Percentiles rank a stretch among this genome's conserved stretches.
Evolutionary conservation across 106 monocot genomes (phyloP).

Genomic region (Vanilla planifolia): DNA sequence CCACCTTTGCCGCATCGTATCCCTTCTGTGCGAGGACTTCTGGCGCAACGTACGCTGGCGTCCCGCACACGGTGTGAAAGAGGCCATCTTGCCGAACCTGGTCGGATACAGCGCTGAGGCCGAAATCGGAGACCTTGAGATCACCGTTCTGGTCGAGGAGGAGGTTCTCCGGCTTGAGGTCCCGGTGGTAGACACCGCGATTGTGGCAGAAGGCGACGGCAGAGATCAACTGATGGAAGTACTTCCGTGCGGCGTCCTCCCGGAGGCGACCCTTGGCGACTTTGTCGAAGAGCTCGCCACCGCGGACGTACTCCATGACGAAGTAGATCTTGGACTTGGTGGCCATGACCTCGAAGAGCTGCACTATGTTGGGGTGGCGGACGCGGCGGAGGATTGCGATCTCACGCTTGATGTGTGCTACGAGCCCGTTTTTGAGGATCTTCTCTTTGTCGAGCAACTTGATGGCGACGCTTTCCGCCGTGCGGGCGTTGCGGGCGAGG

Average conservation of each 20-base stretch:
- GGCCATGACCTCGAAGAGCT: conserved; percentile 31
- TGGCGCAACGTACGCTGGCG: conserved; percentile 64
- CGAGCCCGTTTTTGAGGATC: conserved; percentile 16
- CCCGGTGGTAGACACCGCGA: conserved; percentile 76
- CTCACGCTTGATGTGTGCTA: conserved; percentile 22
- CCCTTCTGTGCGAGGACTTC: conserved; percentile 29
- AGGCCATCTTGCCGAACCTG: conserved; percentile 49
- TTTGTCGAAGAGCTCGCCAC: conserved; percentile 29
- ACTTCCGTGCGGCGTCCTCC: conserved; percentile 27
- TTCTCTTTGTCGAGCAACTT: conserved; percentile 18
- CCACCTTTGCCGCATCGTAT: conserved; percentile 19
- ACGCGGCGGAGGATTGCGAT: conserved; percentile 22
- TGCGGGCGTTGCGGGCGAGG: conserved; percentile 11
- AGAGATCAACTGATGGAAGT: conserved; percentile 74
- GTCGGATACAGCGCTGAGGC: conserved; percentile 58
- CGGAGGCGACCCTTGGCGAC: conserved; percentile 33
- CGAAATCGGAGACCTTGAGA: conserved; percentile 85
- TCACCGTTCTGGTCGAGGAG: conserved; percentile 60
- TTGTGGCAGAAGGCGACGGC: conserved; percentile 80
- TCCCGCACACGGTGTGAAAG: conserved; percentile 61
- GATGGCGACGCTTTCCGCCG: conserved; percentile 13
- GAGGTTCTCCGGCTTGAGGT: conserved; percentile 83
- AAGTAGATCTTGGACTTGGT: conserved; percentile 32
- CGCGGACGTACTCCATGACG: conserved; percentile 34
- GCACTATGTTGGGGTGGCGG: conserved; percentile 22